phyloP scores from a whole-genome alignment of 2,329 filamentous ascomycete species.

The Penicillium sp. region DNA sequence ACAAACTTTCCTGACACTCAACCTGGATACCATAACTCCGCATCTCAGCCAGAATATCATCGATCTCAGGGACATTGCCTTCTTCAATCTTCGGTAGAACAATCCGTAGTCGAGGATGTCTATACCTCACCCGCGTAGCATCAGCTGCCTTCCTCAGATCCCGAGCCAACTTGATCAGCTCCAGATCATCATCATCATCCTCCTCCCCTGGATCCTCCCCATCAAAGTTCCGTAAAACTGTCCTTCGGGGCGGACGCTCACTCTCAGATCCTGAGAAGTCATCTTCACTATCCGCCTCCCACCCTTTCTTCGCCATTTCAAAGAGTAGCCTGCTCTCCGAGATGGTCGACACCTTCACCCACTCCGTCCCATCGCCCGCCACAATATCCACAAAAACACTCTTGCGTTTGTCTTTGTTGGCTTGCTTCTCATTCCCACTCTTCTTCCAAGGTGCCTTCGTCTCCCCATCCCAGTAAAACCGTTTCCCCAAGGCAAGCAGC shows the following conservation, averaged over 20 bases:
- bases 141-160: constrained; percentile 59
- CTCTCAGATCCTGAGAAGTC: constrained; percentile 34
- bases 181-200: constrained; percentile 56
- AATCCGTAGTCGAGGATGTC: constrained; percentile 59
- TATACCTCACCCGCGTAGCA: constrained; percentile 59
- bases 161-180: constrained; percentile 61
- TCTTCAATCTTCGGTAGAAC: constrained; percentile 60
- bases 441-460: neutral
- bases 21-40: constrained; percentile 50
- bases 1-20: constrained; percentile 32
- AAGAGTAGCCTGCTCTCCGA: constrained; percentile 65
- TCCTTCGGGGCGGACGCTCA: constrained; percentile 20
- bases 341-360: constrained; percentile 68
- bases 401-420: constrained; percentile 46
- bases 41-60: constrained; percentile 58
- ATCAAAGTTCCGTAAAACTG: constrained; percentile 28
- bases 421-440: constrained; percentile 17
- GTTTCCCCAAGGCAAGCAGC: constrained; percentile 58
- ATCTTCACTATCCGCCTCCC: constrained; percentile 52
- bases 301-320: constrained; percentile 68
- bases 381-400: constrained; percentile 65
- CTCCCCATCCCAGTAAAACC: constrained; percentile 50
- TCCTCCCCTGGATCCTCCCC: constrained; percentile 38
- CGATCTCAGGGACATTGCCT: constrained; percentile 55
- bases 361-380: constrained; percentile 61